A percentile compares a stretch with the other conserved stretches of the same genome.
Conservation (phyloP, 306 rosid species). For the Castanea mollissima region DNA sequence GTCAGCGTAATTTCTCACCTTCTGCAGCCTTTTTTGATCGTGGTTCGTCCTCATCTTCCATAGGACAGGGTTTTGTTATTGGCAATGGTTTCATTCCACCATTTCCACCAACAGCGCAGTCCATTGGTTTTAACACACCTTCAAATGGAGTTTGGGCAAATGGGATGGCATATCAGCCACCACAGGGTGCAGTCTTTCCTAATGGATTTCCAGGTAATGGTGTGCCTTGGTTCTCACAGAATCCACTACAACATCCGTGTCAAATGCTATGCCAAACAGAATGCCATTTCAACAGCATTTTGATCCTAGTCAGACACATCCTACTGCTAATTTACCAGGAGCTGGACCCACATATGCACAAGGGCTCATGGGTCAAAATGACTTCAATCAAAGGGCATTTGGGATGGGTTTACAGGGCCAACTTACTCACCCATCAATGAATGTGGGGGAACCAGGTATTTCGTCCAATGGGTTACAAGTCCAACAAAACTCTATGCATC, state of each 20-base stretch:
- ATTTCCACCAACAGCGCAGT: conserved; percentile 35
- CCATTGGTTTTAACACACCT: conserved; percentile 28
- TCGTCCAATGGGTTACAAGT: conserved; percentile 27
- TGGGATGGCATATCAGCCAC: conserved; percentile 48
- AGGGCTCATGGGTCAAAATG: conserved; percentile 50
- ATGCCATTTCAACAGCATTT: conserved; percentile 52
- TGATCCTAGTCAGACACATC: conserved; percentile 32
- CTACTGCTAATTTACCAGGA: conserved; percentile 32
- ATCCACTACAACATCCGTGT: conserved; percentile 35
- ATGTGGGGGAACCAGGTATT: conserved; percentile 36
- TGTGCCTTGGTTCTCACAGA: conserved; percentile 49
- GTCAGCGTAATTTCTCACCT: conserved; percentile 23
- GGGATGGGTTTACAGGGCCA: conserved; percentile 46
- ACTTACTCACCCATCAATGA: conserved; percentile 24
- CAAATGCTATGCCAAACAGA: conserved; percentile 46
- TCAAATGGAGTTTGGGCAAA: conserved; percentile 56
- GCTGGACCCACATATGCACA: conserved; percentile 38
- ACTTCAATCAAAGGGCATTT: conserved; percentile 40
- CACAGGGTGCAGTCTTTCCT: conserved; percentile 40
- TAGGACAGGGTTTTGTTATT: conserved; percentile 35
- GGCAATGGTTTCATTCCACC: conserved; percentile 37
- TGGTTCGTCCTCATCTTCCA: conserved; percentile 34
- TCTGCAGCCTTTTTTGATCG: conserved; percentile 25
- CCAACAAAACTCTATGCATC: conserved; percentile 36
- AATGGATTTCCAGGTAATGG: conserved; percentile 48